Percentiles rank a stretch among this genome's conserved stretches.
Conservation (phyloP, 202 grass and related monocot genomes). For the Eragrostis tef region DNA sequence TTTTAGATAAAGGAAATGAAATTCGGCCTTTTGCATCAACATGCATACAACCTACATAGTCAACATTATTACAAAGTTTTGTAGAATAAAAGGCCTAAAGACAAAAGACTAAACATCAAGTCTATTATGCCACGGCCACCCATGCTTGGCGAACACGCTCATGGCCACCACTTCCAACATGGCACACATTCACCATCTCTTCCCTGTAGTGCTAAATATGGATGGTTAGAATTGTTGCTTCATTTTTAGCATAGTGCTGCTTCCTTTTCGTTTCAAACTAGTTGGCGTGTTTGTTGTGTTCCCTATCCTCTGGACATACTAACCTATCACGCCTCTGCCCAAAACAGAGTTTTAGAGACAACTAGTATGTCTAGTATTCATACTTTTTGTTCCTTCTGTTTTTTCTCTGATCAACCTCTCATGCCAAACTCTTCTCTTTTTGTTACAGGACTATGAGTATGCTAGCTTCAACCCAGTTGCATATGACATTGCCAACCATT, state of each 20-base stretch:
- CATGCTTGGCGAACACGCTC: too few relatives aligned
- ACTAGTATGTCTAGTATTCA: conserved; percentile 20
- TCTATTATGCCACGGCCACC: too few relatives aligned
- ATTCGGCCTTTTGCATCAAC: too few relatives aligned
- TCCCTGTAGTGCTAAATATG: not conserved
- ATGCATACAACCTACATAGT: too few relatives aligned
- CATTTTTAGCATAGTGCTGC: not conserved
- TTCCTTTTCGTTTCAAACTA: conserved; percentile 28
- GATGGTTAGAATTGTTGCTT: not conserved
- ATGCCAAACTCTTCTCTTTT: conserved; percentile 1
- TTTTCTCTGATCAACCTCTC: conserved; percentile 3
- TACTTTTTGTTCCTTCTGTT: conserved; percentile 19
- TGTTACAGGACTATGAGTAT: conserved; percentile 92
- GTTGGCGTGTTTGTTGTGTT: conserved; percentile 40
- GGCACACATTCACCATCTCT: too few relatives aligned
- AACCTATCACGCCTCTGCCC: conserved; percentile 42
- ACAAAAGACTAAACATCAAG: too few relatives aligned
- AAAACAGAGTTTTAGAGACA: conserved; percentile 43
- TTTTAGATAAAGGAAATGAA: too few relatives aligned
- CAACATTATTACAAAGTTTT: too few relatives aligned
- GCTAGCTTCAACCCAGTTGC: conserved; percentile 90
- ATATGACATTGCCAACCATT: conserved; percentile 98
- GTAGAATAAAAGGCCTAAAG: too few relatives aligned
- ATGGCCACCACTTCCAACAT: too few relatives aligned
- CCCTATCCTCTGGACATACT: not conserved